Conservation (phyloP, 805 yeast species). For the Kodamaea neixiangensis region DNA sequence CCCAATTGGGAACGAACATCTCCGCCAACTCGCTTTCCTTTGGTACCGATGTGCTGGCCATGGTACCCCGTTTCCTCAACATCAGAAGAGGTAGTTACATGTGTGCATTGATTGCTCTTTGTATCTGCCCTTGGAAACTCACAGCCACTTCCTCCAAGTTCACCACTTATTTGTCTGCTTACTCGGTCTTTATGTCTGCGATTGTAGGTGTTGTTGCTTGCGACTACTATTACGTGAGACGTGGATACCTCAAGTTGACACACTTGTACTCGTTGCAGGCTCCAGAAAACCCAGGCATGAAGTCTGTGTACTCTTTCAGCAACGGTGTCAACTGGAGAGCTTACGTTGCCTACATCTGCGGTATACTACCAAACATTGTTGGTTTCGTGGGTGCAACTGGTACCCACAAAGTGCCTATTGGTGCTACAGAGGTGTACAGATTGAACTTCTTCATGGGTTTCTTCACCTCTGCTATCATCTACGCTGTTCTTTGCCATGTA, state of each 20-base stretch:
- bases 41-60: conserved; percentile 71
- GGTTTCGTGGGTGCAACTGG: conserved; percentile 88
- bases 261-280: conserved; percentile 60
- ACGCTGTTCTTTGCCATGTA: conserved; percentile 51
- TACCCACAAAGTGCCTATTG: conserved; percentile 67
- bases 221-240: conserved; percentile 70
- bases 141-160: conserved; percentile 68
- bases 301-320: conserved; percentile 59
- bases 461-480: conserved; percentile 54
- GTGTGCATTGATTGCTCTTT: conserved; percentile 69
- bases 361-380: conserved; percentile 79
- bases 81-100: conserved; percentile 81
- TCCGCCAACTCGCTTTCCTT: conserved; percentile 72
- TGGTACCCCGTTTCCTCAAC: conserved; percentile 62
- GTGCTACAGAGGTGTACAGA: conserved; percentile 73
- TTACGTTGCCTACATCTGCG: conserved; percentile 73
- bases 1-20: conserved; percentile 78
- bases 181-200: conserved; percentile 78
- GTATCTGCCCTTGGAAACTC: conserved; percentile 84
- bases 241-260: conserved; percentile 64
- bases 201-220: conserved; percentile 75
- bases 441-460: conserved; percentile 81
- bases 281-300: conserved; percentile 30
- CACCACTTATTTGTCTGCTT: conserved; percentile 78
- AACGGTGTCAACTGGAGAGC: conserved; percentile 85